phyloP scores from a whole-genome alignment of 139 green algal genomes.

The Astrephomene gubernaculifera region DNA sequence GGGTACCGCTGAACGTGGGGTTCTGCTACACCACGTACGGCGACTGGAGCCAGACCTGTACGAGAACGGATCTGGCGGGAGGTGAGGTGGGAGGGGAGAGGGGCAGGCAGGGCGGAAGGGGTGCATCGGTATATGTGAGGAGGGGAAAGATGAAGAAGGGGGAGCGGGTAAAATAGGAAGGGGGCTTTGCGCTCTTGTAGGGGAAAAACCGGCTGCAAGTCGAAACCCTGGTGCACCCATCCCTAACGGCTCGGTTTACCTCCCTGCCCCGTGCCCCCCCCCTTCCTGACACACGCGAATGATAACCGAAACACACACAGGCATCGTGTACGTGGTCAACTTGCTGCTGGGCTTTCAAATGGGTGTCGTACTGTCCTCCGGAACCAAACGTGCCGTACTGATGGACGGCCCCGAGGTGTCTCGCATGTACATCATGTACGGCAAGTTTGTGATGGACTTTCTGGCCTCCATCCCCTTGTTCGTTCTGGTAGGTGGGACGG shows the following conservation, averaged over 20 bases:
- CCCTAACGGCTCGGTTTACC: no score
- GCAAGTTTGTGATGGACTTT: slow-evolving; percentile 39
- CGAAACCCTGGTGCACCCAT: no score
- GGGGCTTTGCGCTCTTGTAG: no score
- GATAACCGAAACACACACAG: slow-evolving; percentile 1
- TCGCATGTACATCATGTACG: slow-evolving; percentile 1
- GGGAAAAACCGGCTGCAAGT: no score
- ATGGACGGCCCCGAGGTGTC: slow-evolving; percentile 19
- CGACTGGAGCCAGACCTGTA: slow-evolving; percentile 28
- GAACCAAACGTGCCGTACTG: not conserved
- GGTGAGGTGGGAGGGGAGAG: slow-evolving; percentile 5
- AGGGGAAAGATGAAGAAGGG: no score
- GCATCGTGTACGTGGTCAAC: slow-evolving; percentile 45
- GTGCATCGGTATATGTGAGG: no score
- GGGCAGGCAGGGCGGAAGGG: no score
- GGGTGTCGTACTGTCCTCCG: not conserved
- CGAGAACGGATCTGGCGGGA: slow-evolving; percentile 42
- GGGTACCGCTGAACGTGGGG: slow-evolving; percentile 44
- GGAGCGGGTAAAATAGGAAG: no score
- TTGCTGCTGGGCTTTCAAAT: slow-evolving; percentile 37
- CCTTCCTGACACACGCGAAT: no score
- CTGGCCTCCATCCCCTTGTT: slow-evolving; percentile 44
- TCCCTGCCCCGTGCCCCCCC: no score
- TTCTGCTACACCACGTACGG: slow-evolving; percentile 43
- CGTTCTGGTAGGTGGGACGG: slow-evolving; percentile 28